These are phyloP conservation scores for Sedum album DNA, from an alignment of 164 flowering plant species.

Conservation along the genomic window DNA sequence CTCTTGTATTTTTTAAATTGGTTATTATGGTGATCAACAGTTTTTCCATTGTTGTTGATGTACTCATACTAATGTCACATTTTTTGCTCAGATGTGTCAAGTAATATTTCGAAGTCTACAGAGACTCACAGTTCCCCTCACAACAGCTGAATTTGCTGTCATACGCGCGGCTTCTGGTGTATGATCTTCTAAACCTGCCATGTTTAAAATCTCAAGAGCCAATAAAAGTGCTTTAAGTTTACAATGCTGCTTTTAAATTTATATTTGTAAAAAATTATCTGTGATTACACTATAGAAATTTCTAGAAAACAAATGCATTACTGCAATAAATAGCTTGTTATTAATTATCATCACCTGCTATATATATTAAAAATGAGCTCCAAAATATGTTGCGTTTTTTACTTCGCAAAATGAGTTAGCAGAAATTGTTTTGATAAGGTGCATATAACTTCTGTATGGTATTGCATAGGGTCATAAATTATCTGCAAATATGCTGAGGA, in stretches of 20 bases:
- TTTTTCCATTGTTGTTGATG: background rate
- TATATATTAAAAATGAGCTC: too few species aligned
- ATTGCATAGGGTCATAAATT: background rate
- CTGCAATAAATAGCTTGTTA: background rate
- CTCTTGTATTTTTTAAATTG: too few species aligned
- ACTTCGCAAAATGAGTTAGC: too few species aligned
- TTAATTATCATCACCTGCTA: too few species aligned
- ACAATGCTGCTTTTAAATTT: too few species aligned
- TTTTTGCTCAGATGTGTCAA: slow-evolving; percentile 54
- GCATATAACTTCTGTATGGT: too few species aligned
- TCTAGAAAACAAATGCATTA: too few species aligned
- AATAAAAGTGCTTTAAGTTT: background rate
- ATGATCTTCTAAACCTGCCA: slow-evolving; percentile 19
- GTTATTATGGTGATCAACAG: background rate
- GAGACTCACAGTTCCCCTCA: slow-evolving; percentile 71
- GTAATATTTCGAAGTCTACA: slow-evolving; percentile 43
- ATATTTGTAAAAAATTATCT: too few species aligned
- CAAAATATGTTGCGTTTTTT: too few species aligned
- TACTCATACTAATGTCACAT: background rate
- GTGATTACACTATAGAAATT: too few species aligned
- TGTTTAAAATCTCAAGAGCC: background rate
- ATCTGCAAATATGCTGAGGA: background rate
- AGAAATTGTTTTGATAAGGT: too few species aligned
- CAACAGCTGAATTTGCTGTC: slow-evolving; percentile 77
- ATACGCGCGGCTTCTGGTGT: slow-evolving; percentile 77